Conservation (phyloP, 106 monocot genomes). For the Dioscorea zingiberensis region DNA sequence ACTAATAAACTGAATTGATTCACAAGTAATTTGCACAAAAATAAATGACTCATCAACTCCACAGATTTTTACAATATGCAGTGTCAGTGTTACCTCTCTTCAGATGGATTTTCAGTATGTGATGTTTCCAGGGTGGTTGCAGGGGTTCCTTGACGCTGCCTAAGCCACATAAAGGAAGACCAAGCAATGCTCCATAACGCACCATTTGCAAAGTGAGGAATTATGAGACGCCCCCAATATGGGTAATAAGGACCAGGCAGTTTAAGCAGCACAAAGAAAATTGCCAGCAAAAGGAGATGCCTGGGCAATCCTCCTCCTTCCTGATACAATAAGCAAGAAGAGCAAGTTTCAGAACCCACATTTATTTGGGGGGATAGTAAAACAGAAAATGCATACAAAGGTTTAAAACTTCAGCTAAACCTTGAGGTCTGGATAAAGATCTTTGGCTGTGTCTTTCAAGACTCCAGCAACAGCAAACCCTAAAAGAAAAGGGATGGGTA, state of each 20-base stretch:
- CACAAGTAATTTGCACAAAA: no score
- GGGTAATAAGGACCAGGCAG: constrained; percentile 73
- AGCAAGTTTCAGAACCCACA: background rate
- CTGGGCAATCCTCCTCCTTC: constrained; percentile 46
- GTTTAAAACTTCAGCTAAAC: constrained; percentile 17
- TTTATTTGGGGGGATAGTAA: background rate
- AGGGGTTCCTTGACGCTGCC: background rate
- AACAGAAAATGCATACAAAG: background rate
- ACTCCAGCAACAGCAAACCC: constrained; percentile 47
- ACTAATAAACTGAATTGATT: no score
- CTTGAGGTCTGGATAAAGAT: constrained; percentile 35
- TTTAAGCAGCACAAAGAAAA: constrained; percentile 59
- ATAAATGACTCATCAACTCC: no score
- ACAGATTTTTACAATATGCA: no score
- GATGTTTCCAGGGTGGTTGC: background rate
- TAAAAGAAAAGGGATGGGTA: constrained; percentile 51
- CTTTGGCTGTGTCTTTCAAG: constrained; percentile 24
- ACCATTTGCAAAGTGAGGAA: constrained; percentile 90
- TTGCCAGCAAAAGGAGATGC: constrained; percentile 49
- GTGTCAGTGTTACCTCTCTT: background rate
- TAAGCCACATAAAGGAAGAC: constrained; percentile 45
- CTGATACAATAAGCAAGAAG: background rate
- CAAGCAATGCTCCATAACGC: constrained; percentile 60
- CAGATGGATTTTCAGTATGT: background rate
- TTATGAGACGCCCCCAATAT: constrained; percentile 49